phyloP scores from a whole-genome alignment of 257 asterid genomes.

The Plantago ovata region DNA sequence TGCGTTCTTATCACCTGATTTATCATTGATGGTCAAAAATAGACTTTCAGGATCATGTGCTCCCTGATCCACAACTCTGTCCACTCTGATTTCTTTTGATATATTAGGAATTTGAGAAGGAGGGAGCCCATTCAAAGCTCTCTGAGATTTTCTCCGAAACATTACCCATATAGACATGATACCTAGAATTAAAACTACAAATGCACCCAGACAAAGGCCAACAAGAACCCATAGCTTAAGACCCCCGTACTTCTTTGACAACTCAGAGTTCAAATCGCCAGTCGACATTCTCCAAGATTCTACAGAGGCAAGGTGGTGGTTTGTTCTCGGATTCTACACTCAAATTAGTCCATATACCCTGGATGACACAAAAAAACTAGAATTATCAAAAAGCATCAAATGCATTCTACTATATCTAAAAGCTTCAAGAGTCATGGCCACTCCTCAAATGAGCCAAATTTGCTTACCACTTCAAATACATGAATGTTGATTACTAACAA shows the following conservation, averaged over 20 bases:
- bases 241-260: conserved; percentile 62
- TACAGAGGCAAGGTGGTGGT: conserved; percentile 9
- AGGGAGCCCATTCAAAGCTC: conserved; percentile 45
- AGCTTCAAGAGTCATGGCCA: background rate
- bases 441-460: background rate
- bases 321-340: conserved; percentile 16
- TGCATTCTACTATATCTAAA: conserved; percentile 13
- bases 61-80: conserved; percentile 49
- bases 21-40: conserved; percentile 48
- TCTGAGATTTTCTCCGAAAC: conserved; percentile 62
- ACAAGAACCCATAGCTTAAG: conserved; percentile 85
- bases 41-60: conserved; percentile 39
- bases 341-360: conserved; percentile 45
- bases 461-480: background rate
- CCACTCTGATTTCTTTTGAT: conserved; percentile 81
- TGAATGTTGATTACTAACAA: background rate
- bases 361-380: conserved; percentile 35
- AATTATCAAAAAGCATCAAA: conserved; percentile 19
- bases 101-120: conserved; percentile 62
- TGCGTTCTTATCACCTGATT: conserved; percentile 51
- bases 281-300: conserved; percentile 53
- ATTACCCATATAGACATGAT: conserved; percentile 68
- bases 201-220: conserved; percentile 69
- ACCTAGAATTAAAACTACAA: conserved; percentile 66
- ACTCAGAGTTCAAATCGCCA: conserved; percentile 41